Evolutionary conservation across 1,284 basidiomycete genomes (phyloP).

Genomic region (Albatrellus sp.): DNA sequence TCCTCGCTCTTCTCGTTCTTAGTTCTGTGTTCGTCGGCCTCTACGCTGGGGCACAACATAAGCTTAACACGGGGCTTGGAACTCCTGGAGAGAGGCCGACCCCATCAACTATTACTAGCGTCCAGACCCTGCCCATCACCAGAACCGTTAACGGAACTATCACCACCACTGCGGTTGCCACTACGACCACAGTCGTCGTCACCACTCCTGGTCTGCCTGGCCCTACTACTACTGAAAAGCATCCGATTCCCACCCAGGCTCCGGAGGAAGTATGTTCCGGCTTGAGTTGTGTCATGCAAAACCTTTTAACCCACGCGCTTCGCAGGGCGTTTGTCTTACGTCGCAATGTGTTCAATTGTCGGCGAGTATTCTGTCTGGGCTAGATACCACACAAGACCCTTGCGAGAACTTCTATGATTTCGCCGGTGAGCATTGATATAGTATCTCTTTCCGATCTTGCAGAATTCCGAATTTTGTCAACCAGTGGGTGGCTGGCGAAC

Average conservation of each 20-base stretch:
- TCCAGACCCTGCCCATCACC: constrained; percentile 1
- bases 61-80: constrained; percentile 38
- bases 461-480: constrained; percentile 6
- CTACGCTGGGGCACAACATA: constrained; percentile 79
- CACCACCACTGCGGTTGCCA: constrained; percentile 14
- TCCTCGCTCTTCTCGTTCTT: constrained; percentile 70
- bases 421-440: constrained; percentile 44
- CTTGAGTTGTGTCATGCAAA: no score
- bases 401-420: constrained; percentile 95
- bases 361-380: constrained; percentile 67
- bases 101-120: constrained; percentile 17
- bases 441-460: constrained; percentile 11
- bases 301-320: no score
- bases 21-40: constrained; percentile 85
- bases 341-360: constrained; percentile 78
- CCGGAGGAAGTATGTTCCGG: constrained; percentile 32
- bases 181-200: constrained; percentile 11
- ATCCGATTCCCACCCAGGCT: constrained; percentile 27
- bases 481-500: constrained; percentile 76
- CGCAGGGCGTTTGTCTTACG: constrained; percentile 60
- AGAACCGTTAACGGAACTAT: constrained; percentile 12
- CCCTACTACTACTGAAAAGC: constrained; percentile 17
- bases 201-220: constrained; percentile 11
- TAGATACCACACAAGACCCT: constrained; percentile 80
- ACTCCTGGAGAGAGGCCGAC: constrained; percentile 15